These are phyloP conservation scores for Apiospora malaysiana DNA, from an alignment of 2,329 filamentous ascomycete species.

Conservation along the genomic window DNA sequence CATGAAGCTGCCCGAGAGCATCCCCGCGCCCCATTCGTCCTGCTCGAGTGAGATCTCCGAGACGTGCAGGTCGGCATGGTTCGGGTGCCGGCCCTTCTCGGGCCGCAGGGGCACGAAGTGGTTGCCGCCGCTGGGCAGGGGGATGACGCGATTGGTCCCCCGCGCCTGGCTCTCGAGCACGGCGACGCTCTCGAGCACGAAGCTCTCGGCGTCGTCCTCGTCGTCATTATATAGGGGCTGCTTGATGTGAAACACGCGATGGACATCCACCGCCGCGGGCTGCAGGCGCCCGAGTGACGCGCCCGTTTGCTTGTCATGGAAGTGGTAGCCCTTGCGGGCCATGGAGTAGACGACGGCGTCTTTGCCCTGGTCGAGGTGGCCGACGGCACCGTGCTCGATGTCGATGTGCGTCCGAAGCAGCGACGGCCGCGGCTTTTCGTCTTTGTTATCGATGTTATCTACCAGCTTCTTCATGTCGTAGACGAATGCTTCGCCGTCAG, in stretches of 20 bases:
- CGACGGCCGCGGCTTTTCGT: slow-evolving; percentile 32
- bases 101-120: slow-evolving; percentile 37
- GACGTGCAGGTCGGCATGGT: slow-evolving; percentile 26
- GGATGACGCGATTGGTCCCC: neutral
- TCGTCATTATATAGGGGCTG: neutral
- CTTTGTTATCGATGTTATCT: too few species aligned
- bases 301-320: slow-evolving; percentile 47
- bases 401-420: slow-evolving; percentile 40
- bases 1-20: slow-evolving; percentile 47
- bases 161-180: slow-evolving; percentile 6
- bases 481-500: slow-evolving; percentile 49
- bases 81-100: slow-evolving; percentile 26
- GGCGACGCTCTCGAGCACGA: slow-evolving; percentile 7
- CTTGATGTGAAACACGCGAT: neutral
- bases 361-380: slow-evolving; percentile 49
- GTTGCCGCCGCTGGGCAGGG: slow-evolving; percentile 27
- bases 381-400: slow-evolving; percentile 48
- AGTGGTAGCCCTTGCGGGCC: slow-evolving; percentile 47
- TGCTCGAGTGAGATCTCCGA: slow-evolving; percentile 38
- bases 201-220: slow-evolving; percentile 29
- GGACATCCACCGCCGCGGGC: slow-evolving; percentile 24
- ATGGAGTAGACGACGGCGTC: slow-evolving; percentile 51
- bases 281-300: slow-evolving; percentile 44
- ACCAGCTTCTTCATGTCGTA: slow-evolving; percentile 44
- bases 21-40: slow-evolving; percentile 54